Base-by-base conservation (phyloP, 2,329 filamentous ascomycete species). In the Coniochaeta ligniaria region DNA sequence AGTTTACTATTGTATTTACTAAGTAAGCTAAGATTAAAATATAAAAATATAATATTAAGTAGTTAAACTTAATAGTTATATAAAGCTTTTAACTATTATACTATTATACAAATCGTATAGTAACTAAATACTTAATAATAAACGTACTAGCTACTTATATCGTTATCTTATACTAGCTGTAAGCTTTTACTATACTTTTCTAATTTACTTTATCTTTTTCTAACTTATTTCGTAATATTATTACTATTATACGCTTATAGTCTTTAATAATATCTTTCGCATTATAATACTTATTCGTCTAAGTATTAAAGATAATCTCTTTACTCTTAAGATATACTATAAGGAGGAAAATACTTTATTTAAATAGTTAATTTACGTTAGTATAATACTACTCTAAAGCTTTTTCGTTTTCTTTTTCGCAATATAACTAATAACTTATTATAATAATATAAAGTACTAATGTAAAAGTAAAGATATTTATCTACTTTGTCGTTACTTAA, bases 381-480 rank as follows among this genome's bases (percentile, higher is more conserved):
- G 52, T 56, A 26, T 26, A 26, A 26, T 56, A 56, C 52, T 56
- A 26, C 52, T 56, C 52, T 9, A n/a, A 16, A 14, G 35, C 52
- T 14, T 26, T 56, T 16, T 14, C 28, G 28, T 56, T 26, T 35
- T 26, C 52, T 26, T 26, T 56, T 14, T 56, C 52, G 52, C 52
- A 26, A 35, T 56, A 26, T 11, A 64, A 64, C 66, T 63, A 67
- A 60, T 65, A 60, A 50, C 65, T 64, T 12, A 62, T 63, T 52
- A 67, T 47, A 35, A 67, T 68, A 28, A 60, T 67, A 58, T 67
- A 68, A 36, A 68, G 43, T 35, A 67, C 26, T 47, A 65, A 67
- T 26, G 66, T 64, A 26, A 67, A 58, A 57, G 65, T 62, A 55
- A 68, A 68, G 43, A 67, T 67, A 60, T 68, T 63, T 31, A 59